Conservation (phyloP, 2,329 filamentous ascomycete genomes). For the Mollisiaceae sp. region DNA sequence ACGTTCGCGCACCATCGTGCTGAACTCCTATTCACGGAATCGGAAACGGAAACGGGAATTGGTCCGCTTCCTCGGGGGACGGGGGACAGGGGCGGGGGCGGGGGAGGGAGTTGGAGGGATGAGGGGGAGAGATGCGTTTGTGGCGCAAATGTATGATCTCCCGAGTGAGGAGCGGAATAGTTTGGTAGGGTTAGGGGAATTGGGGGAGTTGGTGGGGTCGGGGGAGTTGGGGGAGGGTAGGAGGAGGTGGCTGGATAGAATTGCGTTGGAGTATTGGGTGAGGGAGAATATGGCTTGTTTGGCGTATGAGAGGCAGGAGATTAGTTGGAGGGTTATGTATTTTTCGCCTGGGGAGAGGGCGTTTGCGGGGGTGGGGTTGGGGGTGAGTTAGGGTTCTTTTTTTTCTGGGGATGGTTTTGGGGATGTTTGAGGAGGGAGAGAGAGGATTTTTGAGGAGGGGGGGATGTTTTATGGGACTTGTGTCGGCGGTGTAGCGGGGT, state of each 20-base stretch:
- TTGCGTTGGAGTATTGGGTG: background rate
- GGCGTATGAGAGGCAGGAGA: background rate
- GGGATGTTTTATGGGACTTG: too few species aligned
- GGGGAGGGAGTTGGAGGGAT: too few species aligned
- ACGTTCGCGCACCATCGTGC: background rate
- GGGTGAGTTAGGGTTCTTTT: background rate
- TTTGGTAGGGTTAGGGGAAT: too few species aligned
- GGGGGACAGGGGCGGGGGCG: background rate
- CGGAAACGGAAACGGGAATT: background rate
- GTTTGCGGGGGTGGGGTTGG: too few species aligned
- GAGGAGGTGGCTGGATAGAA: background rate
- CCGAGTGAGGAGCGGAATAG: background rate
- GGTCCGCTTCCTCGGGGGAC: background rate
- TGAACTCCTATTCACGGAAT: too few species aligned
- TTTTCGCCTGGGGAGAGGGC: background rate
- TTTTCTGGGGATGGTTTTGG: too few species aligned
- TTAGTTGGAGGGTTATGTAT: background rate
- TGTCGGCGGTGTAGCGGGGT: too few species aligned
- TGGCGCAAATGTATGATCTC: background rate
- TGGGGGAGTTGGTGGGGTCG: background rate
- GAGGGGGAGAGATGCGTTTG: background rate
- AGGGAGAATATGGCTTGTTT: background rate
- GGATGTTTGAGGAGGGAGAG: too few species aligned
- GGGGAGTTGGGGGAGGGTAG: background rate
- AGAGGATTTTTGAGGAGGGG: too few species aligned